phyloP scores from a whole-genome alignment of 805 yeast genomes.

The Wickerhamomyces silvicola region DNA sequence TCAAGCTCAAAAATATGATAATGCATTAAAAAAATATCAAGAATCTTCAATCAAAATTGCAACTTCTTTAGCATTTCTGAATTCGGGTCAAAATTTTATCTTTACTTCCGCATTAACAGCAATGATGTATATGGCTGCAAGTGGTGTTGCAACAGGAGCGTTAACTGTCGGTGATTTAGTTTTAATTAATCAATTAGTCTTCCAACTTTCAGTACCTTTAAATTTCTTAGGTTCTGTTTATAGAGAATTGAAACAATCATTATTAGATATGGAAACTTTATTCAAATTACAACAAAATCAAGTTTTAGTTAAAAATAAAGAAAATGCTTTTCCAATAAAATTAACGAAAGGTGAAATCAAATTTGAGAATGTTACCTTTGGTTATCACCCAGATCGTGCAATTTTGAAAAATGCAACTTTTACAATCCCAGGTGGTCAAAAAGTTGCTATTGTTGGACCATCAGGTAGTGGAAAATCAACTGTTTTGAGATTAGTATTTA shows the following conservation, averaged over 20 bases:
- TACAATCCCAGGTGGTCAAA: slow-evolving; percentile 82
- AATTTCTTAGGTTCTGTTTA: slow-evolving; percentile 94
- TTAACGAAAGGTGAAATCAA: slow-evolving; percentile 57
- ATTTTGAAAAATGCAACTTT: slow-evolving; percentile 77
- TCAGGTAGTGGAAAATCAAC: slow-evolving; percentile 96
- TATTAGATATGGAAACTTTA: slow-evolving; percentile 92
- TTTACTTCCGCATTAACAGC: slow-evolving; percentile 86
- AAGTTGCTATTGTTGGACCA: slow-evolving; percentile 94
- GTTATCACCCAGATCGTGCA: slow-evolving; percentile 84
- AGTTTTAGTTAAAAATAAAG: slow-evolving; percentile 55
- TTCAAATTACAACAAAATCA: slow-evolving; percentile 78
- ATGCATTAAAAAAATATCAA: slow-evolving; percentile 68
- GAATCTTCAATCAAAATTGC: slow-evolving; percentile 68
- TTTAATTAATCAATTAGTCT: slow-evolving; percentile 88
- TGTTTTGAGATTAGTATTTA: slow-evolving; percentile 69
- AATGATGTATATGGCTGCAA: slow-evolving; percentile 98
- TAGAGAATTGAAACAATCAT: slow-evolving; percentile 86
- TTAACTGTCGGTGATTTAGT: slow-evolving; percentile 94
- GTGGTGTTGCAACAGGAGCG: slow-evolving; percentile 78
- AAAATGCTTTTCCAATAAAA: slow-evolving; percentile 54
- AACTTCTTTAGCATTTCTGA: slow-evolving; percentile 71
- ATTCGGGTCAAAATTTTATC: slow-evolving; percentile 73
- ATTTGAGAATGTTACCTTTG: slow-evolving; percentile 90
- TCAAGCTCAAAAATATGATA: slow-evolving; percentile 76
- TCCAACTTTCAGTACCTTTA: slow-evolving; percentile 90